A percentile compares a stretch with the other conserved stretches of the same genome.
Evolutionary conservation across 352 stramenopile species (phyloP).

Genomic region (Phytophthora fragariae): DNA sequence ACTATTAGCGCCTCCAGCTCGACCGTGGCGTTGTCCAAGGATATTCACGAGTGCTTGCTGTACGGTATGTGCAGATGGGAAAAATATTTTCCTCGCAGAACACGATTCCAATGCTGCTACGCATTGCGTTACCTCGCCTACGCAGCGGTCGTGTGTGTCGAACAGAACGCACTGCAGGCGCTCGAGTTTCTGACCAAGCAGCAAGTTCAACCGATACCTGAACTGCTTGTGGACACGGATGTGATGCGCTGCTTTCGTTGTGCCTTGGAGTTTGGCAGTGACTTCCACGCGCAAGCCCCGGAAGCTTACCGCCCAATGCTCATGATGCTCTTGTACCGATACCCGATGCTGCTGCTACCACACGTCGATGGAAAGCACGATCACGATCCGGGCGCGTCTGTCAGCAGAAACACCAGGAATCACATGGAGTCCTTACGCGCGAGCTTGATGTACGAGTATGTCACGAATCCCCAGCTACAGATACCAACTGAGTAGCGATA

Average conservation of each 20-base stretch:
- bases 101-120: slow-evolving; percentile 41
- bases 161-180: slow-evolving; percentile 47
- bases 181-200: slow-evolving; percentile 42
- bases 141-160: slow-evolving; percentile 48
- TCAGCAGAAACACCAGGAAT: slow-evolving; percentile 6
- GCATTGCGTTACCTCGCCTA: slow-evolving; percentile 55
- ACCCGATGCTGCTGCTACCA: slow-evolving; percentile 36
- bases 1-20: background rate
- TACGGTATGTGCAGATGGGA: slow-evolving; percentile 48
- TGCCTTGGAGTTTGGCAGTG: slow-evolving; percentile 43
- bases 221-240: slow-evolving; percentile 49
- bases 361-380: slow-evolving; percentile 24
- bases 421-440: slow-evolving; percentile 49
- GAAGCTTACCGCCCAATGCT: slow-evolving; percentile 51
- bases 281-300: slow-evolving; percentile 39
- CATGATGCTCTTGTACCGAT: slow-evolving; percentile 44
- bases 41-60: slow-evolving; percentile 26
- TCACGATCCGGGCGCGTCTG: background rate
- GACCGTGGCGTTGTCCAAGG: slow-evolving; percentile 8
- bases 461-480: slow-evolving; percentile 36
- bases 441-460: slow-evolving; percentile 66
- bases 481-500: slow-evolving; percentile 7
- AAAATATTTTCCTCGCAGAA: slow-evolving; percentile 39
- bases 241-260: slow-evolving; percentile 45
- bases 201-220: slow-evolving; percentile 1